Percentiles rank a stretch among this genome's conserved stretches.
These are phyloP conservation scores for Schoenoplectus triqueter DNA, from an alignment of 202 grass and related monocot genomes.

Conservation along the genomic window DNA sequence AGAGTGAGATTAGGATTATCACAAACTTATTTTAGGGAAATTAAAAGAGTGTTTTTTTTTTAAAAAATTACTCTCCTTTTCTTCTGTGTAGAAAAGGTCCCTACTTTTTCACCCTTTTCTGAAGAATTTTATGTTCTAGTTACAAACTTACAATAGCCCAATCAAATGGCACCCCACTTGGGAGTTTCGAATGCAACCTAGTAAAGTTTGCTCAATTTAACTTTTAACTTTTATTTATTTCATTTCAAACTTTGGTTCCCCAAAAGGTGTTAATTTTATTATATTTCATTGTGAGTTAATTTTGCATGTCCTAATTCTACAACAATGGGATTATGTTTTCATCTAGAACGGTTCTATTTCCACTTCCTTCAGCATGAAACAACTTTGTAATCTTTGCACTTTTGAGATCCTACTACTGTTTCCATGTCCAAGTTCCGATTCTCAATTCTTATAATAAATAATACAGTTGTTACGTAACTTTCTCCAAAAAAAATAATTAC, in stretches of 20 bases:
- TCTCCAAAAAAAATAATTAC: too few relatives aligned
- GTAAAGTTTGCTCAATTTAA: not conserved
- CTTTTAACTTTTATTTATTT: not conserved
- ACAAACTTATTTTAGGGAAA: not conserved
- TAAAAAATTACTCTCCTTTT: not conserved
- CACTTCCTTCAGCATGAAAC: too few relatives aligned
- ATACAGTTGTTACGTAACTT: too few relatives aligned
- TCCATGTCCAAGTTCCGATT: too few relatives aligned
- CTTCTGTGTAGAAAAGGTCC: not conserved
- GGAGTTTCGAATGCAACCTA: not conserved
- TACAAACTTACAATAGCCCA: slow-evolving; percentile 25
- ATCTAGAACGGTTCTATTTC: too few relatives aligned
- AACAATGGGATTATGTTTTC: too few relatives aligned
- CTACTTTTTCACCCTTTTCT: not conserved
- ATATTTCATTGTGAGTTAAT: too few relatives aligned
- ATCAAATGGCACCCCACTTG: not conserved
- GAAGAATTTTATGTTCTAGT: not conserved
- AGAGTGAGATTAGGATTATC: slow-evolving; percentile 12
- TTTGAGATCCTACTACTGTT: too few relatives aligned
- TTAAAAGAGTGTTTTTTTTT: not conserved
- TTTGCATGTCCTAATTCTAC: too few relatives aligned
- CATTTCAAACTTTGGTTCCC: not conserved
- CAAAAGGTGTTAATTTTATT: too few relatives aligned
- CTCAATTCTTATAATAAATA: too few relatives aligned
- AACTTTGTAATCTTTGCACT: too few relatives aligned